Conservation (phyloP, 768 basidiomycete species). For the Suillus subaureus region DNA sequence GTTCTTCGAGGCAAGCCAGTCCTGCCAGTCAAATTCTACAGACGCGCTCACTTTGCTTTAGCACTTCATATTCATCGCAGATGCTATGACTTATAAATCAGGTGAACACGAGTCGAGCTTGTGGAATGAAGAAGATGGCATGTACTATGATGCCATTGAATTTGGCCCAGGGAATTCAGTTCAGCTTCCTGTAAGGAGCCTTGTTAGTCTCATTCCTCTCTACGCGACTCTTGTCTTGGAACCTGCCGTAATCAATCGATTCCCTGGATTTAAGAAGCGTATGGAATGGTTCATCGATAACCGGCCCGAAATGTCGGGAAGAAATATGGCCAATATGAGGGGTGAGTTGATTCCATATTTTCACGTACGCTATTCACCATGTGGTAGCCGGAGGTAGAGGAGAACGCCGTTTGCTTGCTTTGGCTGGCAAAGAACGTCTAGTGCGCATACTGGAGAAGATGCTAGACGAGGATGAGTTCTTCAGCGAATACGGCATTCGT, state of each 20-base stretch:
- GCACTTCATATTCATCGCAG: conserved; percentile 98
- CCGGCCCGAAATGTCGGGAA: conserved; percentile 78
- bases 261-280: conserved; percentile 98
- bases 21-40: conserved; percentile 9
- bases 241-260: conserved; percentile 82
- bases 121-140: conserved; percentile 96
- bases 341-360: conserved; percentile 41
- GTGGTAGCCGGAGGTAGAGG: conserved; percentile 63
- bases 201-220: conserved; percentile 97
- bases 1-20: conserved; percentile 74
- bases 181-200: conserved; percentile 90
- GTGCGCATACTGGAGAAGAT: conserved; percentile 90
- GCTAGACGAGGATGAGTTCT: conserved; percentile 96
- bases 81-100: conserved; percentile 93
- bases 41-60: conserved; percentile 33
- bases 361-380: conserved; percentile 5
- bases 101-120: conserved; percentile 80
- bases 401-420: conserved; percentile 83
- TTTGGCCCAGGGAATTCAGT: conserved; percentile 80
- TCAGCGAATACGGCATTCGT: conserved; percentile 93
- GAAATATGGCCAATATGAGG: conserved; percentile 98
- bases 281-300: conserved; percentile 99
- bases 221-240: conserved; percentile 95
- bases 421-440: conserved; percentile 91
- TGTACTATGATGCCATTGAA: conserved; percentile 98